Conservation (phyloP, 768 basidiomycete genomes). For the Leucocoprinus birnbaumii region DNA sequence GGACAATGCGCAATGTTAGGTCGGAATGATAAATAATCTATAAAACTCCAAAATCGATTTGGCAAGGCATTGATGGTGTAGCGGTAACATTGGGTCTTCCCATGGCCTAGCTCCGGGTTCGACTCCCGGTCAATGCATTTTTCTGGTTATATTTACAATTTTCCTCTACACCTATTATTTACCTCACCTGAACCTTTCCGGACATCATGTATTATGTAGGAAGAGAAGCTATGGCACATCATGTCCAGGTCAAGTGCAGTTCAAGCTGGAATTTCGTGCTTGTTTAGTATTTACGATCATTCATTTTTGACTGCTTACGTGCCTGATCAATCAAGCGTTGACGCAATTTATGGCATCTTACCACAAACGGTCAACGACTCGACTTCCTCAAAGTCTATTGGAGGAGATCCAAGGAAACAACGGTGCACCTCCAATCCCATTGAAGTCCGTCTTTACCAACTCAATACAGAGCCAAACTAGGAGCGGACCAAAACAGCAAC, state of each 20-base stretch:
- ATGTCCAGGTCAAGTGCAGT: no score
- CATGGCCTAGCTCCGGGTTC: constrained; percentile 60
- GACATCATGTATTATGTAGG: no score
- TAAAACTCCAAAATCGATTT: no score
- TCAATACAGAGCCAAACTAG: neutral
- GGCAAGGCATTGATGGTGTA: constrained; percentile 58
- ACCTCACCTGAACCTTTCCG: no score
- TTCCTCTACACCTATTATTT: no score
- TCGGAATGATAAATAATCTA: no score
- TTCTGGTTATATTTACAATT: constrained; percentile 12
- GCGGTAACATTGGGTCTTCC: constrained; percentile 89
- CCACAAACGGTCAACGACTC: constrained; percentile 4
- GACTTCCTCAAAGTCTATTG: neutral
- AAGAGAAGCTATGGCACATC: no score
- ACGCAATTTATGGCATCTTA: neutral
- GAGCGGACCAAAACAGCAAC: neutral
- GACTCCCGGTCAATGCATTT: constrained; percentile 50
- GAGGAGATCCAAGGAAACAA: constrained; percentile 4
- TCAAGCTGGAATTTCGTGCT: no score
- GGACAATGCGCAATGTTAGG: no score
- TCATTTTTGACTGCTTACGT: no score
- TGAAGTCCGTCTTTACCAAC: neutral
- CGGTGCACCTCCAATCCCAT: neutral
- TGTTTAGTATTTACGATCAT: no score
- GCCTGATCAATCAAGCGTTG: no score